Conservation (phyloP, 2,329 filamentous ascomycete species). For the Fusarium ambrosium region DNA sequence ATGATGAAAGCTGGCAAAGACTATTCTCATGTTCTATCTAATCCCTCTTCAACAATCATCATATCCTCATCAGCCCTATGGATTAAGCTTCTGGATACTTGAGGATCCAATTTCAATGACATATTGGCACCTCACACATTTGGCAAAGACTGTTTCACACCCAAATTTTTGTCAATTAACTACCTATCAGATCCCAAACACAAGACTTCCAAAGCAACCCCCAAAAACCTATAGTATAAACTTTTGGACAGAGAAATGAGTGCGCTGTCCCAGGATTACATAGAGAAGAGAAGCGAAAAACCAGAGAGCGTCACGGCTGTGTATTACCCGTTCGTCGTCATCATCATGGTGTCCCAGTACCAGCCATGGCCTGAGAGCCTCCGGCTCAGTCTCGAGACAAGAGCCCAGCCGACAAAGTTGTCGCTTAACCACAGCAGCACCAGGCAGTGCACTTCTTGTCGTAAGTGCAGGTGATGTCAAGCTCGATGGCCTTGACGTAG, state of each 20-base stretch:
- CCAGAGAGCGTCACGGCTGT: slow-evolving; percentile 12
- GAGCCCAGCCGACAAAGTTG: not conserved
- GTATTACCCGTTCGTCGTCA: slow-evolving; percentile 3
- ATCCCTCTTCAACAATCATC: not conserved
- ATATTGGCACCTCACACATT: not conserved
- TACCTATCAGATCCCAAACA: slow-evolving; percentile 1
- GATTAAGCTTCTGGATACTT: not conserved
- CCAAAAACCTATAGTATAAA: slow-evolving; percentile 6
- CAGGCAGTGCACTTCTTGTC: slow-evolving; percentile 28
- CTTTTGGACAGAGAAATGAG: slow-evolving; percentile 10
- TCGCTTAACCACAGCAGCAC: slow-evolving; percentile 29
- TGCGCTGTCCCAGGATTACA: slow-evolving; percentile 3
- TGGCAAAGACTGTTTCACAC: not conserved
- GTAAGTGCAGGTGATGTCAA: slow-evolving; percentile 25
- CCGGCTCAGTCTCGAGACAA: not conserved
- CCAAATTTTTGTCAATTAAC: slow-evolving; percentile 5
- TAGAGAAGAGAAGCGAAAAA: slow-evolving; percentile 8
- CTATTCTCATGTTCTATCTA: not conserved
- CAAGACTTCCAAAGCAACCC: not conserved
- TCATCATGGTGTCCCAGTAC: not conserved
- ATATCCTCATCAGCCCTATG: not conserved
- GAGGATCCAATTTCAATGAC: no score
- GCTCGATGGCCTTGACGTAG: slow-evolving; percentile 20
- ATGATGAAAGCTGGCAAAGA: no score
- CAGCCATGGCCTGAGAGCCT: not conserved